A percentile compares a stretch with the other conserved stretches of the same genome.
These are phyloP conservation scores for Pseudocercospora musae DNA, from an alignment of 2,329 filamentous ascomycete genomes.

Conservation along the genomic window DNA sequence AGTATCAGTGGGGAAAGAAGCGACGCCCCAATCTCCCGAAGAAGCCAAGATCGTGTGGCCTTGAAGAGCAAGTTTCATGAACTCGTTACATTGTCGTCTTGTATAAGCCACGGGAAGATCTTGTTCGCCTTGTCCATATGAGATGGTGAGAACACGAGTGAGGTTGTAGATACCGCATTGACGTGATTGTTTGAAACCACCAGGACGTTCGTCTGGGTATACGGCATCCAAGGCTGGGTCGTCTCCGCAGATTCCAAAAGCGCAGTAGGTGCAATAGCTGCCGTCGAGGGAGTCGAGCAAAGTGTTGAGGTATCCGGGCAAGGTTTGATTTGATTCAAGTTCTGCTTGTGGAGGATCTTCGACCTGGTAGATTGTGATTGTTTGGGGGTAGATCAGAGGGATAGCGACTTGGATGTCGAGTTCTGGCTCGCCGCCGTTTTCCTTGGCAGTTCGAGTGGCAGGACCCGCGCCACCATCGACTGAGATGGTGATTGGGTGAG, in stretches of 20 bases:
- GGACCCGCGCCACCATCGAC: conserved; percentile 29
- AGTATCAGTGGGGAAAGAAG: conserved; percentile 32
- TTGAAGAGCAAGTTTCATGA: conserved; percentile 47
- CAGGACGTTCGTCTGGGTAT: conserved; percentile 48
- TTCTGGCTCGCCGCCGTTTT: conserved; percentile 48
- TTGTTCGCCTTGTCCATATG: conserved; percentile 53
- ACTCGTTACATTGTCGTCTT: conserved; percentile 41
- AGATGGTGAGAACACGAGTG: conserved; percentile 55
- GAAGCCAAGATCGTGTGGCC: conserved; percentile 43
- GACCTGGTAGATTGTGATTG: conserved; percentile 47
- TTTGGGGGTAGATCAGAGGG: conserved; percentile 51
- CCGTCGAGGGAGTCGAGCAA: conserved; percentile 48
- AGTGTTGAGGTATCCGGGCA: conserved; percentile 34
- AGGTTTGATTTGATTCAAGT: neutral
- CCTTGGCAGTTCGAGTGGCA: conserved; percentile 29
- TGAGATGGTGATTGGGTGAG: conserved; percentile 26
- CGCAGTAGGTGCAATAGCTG: conserved; percentile 35
- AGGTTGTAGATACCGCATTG: conserved; percentile 49
- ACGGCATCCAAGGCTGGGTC: conserved; percentile 10
- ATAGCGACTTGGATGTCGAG: conserved; percentile 57
- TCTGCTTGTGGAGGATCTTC: conserved; percentile 31
- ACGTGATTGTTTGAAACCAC: conserved; percentile 48
- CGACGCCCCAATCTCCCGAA: conserved; percentile 21
- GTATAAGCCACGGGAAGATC: conserved; percentile 53
- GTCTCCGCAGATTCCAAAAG: conserved; percentile 18